Evolutionary conservation across 116 monocot genomes (phyloP), one percentile per base, ranked within the genome.

Genomic region (Thalassia testudinum): DNA sequence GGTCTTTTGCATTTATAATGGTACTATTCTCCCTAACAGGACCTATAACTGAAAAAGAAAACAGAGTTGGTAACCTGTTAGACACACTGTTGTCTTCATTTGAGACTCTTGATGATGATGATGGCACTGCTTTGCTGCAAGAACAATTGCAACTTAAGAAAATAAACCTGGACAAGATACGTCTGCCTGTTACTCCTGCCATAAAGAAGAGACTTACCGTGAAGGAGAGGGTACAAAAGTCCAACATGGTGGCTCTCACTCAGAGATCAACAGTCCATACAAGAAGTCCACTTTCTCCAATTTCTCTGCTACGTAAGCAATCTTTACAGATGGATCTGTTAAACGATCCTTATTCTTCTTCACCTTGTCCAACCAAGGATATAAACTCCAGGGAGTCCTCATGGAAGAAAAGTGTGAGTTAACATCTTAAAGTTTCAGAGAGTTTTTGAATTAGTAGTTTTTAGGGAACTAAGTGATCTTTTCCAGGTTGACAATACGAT

Each of bases 251-350:
- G 30, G 27, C 44, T 29, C 26, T 24, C 26, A 18, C 59, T 20
- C 45, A 20, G 28, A 28, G 28, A 5, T 16, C 27, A 59, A 47
- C 17, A 8, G 44, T 16, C 24, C 20, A 11, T 49, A 19, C n/a
- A 27, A 61, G 61, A n/a, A 65, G 47, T 30, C 65, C 65, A 12
- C 66, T 72, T 69, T 64, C 60, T 65, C 48, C 57, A 58, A 65
- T 34, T 34, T 61, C 61, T 17, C 8, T 50, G 14, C 49, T 69
- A 47, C 52, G 68, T 27, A 69, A 43, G 43, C 56, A 53, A 19
- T 28, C 65, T 63, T 60, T 47, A 18, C 58, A 66, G 50, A 43
- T 6, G 27, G 51, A 67, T 53, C 59, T 25, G 28, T 17, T 53
- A 5, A 23, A 21, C 15, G 59, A 59, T 59, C 59, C 50, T 3